Conservation (phyloP, 2,329 filamentous ascomycete species). For the Incumbomyces delicatus region DNA sequence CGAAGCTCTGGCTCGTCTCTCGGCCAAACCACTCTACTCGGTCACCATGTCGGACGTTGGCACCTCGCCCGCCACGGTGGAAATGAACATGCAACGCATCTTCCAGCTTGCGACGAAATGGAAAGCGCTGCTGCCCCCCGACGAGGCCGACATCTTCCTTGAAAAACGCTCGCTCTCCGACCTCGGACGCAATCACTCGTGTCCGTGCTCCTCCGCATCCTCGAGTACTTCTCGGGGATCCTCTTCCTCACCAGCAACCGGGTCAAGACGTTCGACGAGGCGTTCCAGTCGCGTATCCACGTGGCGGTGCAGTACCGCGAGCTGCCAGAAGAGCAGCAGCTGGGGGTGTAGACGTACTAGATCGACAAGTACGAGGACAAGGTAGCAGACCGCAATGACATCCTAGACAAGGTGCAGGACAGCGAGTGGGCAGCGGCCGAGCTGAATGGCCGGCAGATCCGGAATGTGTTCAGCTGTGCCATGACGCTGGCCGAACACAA, state of each 20-base stretch:
- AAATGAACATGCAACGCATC: slow-evolving; percentile 58
- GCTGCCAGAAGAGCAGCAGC: not conserved
- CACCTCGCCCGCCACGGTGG: not conserved
- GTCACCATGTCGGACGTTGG: slow-evolving; percentile 8
- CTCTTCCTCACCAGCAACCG: slow-evolving; percentile 20
- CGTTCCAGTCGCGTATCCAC: slow-evolving; percentile 24
- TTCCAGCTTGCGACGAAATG: slow-evolving; percentile 77
- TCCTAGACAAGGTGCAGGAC: slow-evolving; percentile 14
- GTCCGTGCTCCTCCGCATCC: slow-evolving; percentile 72
- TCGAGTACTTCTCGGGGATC: slow-evolving; percentile 54
- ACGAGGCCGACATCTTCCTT: slow-evolving; percentile 77
- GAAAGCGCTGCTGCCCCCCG: slow-evolving; percentile 74
- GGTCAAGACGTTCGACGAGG: slow-evolving; percentile 22
- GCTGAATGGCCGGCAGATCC: slow-evolving; percentile 17
- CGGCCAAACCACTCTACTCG: slow-evolving; percentile 13
- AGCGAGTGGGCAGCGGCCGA: slow-evolving; percentile 9
- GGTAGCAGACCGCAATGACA: slow-evolving; percentile 11
- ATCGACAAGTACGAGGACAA: slow-evolving; percentile 9
- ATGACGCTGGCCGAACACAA: not conserved
- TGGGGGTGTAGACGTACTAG: slow-evolving; percentile 8
- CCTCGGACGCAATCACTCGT: slow-evolving; percentile 78
- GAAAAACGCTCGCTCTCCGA: slow-evolving; percentile 75
- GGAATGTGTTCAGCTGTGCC: slow-evolving; percentile 13
- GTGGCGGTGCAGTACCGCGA: slow-evolving; percentile 20
- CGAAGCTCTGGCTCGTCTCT: slow-evolving; percentile 53